Evolutionary conservation across 176 grass and related monocot genomes (phyloP).

Genomic region (Triticum aestivum): IWGSC_CS_RefSeq_v2.1 NC_057800.1:469660077-469660576

Average conservation of each 20-base stretch:
- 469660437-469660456: neutral
- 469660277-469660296: neutral
- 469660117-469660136: neutral
- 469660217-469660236: neutral
- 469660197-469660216: neutral
- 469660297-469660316: neutral
- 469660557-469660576: no score
- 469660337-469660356: no score
- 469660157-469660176: neutral
- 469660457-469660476: neutral
- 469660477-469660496: neutral
- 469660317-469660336: neutral
- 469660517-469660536: no score
- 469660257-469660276: neutral
- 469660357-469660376: neutral
- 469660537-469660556: neutral
- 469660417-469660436: neutral
- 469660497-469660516: neutral
- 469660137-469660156: neutral
- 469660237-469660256: neutral
- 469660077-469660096: slow-evolving; percentile 26
- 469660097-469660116: neutral
- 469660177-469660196: neutral
- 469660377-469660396: neutral
- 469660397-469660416: neutral